Evolutionary conservation across 176 grass and related monocot species (phyloP), one percentile per base, ranked within the genome.

Genomic region (Bothriochloa decipiens): DNA sequence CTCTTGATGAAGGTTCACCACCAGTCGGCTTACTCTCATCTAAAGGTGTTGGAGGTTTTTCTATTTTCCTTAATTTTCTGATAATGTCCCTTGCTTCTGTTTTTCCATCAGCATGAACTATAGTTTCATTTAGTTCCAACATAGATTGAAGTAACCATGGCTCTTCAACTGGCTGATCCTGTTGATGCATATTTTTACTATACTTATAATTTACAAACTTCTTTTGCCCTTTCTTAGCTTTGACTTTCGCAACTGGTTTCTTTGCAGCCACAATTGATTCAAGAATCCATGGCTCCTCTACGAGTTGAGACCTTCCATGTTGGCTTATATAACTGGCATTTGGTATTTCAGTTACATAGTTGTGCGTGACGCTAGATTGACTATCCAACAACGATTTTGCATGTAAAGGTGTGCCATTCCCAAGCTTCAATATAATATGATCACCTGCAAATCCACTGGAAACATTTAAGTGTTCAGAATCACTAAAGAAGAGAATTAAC

Each of bases 381-480:
- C 77, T 73, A 40, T 55, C 74, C 58, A 79, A 82, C 27, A 79
- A 80, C 65, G 86, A 52, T 67, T 94, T 84, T 47, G 40, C 69
- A 78, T 70, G 74, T 72, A 89, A 88, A 52, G 89, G 79, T 77
- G 74, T 80, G 62, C 87, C 92, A 61, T 98, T 98, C 66, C 85
- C 75, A 82, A 63, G 83, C 86, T 82, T 84, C 77, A 90, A 61
- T 77, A 93, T 90, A 75, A 88, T 84, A 83, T 90, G 64, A 46
- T 90, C 91, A 85, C 96, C 96, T 98, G 92, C 77, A 87, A 98
- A 90, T 93, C 81, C 84, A 94, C 93, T 91, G 90, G 89, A 91
- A 89, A 92, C 75, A 95, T 93, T 91, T 95, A 93, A 95, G 89
- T 91, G 90, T 93, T 93, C 92, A 94, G 95, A 75, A 87, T 86